Conservation (phyloP, 192 early-diverging fungal species). For the Backusella circina region DNA sequence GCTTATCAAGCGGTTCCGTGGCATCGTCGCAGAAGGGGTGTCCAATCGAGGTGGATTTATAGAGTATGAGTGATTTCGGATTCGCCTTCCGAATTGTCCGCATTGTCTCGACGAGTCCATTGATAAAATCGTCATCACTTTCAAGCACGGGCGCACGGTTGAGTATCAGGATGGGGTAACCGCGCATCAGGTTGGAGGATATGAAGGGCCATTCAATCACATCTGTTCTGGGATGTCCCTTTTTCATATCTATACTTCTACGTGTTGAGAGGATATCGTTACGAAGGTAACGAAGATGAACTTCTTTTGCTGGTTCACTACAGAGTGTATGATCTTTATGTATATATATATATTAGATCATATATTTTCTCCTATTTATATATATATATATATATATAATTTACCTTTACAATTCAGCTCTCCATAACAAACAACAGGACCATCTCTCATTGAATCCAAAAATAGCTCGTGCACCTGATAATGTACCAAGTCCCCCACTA, state of each 20-base stretch:
- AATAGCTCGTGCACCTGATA: constrained; percentile 54
- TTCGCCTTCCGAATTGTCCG: constrained; percentile 25
- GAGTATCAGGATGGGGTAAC: constrained; percentile 41
- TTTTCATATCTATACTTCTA: not conserved
- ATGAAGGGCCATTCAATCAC: constrained; percentile 45
- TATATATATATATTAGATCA: not conserved
- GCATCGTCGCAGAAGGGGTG: constrained; percentile 44
- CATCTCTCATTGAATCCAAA: constrained; percentile 49
- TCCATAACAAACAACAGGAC: constrained; percentile 49
- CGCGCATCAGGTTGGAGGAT: constrained; percentile 10
- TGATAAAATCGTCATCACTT: constrained; percentile 36
- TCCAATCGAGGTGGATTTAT: constrained; percentile 43
- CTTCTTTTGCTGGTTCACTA: constrained; percentile 2
- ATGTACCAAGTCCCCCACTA: constrained; percentile 48
- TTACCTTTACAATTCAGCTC: constrained; percentile 48
- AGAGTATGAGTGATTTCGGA: constrained; percentile 42
- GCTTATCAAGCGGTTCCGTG: constrained; percentile 29
- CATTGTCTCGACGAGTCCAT: constrained; percentile 30
- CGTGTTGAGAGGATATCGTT: constrained; percentile 45
- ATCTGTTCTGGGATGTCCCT: constrained; percentile 33
- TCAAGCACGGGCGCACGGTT: constrained; percentile 39
- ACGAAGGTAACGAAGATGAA: constrained; percentile 34
- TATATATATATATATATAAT: too few species aligned
- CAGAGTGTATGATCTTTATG: constrained; percentile 35
- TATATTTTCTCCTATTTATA: not conserved